Conservation (phyloP, 176 grass and related monocot genomes). For the Puya raimondii region DNA sequence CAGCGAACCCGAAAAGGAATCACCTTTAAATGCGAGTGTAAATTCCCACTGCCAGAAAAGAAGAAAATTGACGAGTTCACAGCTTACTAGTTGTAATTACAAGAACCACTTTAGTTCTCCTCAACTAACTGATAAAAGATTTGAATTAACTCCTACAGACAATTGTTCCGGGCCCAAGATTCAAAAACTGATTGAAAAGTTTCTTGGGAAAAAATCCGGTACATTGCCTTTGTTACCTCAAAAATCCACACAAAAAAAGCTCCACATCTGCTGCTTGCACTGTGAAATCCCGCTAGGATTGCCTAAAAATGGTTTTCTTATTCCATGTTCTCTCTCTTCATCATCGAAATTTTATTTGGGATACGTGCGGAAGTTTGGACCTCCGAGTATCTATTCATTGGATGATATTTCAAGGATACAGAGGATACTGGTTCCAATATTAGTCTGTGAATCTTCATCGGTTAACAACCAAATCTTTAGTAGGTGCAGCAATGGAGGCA, state of each 20-base stretch:
- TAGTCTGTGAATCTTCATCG: conserved; percentile 48
- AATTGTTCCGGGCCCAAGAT: conserved; percentile 8
- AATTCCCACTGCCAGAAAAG: conserved; percentile 69
- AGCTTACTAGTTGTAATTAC: conserved; percentile 27
- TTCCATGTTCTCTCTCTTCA: conserved; percentile 33
- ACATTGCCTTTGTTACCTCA: conserved; percentile 22
- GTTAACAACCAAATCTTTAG: conserved; percentile 41
- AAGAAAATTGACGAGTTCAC: conserved; percentile 37
- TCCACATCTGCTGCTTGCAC: conserved; percentile 41
- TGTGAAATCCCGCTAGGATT: conserved; percentile 62
- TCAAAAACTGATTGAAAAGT: conserved; percentile 24
- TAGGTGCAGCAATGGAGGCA: conserved; percentile 15
- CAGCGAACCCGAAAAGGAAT: conserved; percentile 41
- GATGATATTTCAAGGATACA: conserved; percentile 15
- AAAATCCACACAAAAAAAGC: conserved; percentile 20
- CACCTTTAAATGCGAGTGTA: conserved; percentile 46
- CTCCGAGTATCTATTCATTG: conserved; percentile 7
- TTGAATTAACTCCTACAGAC: conserved; percentile 9
- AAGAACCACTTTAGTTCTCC: conserved; percentile 23
- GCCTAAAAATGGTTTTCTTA: conserved; percentile 41
- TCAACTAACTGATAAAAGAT: conserved; percentile 20
- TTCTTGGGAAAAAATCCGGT: conserved; percentile 19
- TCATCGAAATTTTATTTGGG: conserved; percentile 56
- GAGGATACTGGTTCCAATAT: conserved; percentile 24
- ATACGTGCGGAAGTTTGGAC: conserved; percentile 41